Conservation (phyloP, 73 alveolate genomes). For the Tetrahymena elliotti region DNA sequence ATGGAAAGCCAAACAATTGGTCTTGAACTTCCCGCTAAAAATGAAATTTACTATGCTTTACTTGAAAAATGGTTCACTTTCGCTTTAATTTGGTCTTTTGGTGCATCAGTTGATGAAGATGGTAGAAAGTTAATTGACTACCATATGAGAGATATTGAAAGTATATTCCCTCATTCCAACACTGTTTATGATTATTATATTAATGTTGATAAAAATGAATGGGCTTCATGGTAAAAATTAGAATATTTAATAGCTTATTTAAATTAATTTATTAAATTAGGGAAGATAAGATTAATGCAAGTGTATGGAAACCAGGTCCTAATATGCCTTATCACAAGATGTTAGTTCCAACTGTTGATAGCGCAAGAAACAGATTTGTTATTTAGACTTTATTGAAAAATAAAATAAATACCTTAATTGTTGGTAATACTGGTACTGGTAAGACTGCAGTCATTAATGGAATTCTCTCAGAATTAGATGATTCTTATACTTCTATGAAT, state of each 20-base stretch:
- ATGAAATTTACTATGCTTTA: constrained; percentile 27
- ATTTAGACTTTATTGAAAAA: constrained; percentile 7
- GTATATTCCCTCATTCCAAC: constrained; percentile 77
- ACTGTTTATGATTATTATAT: constrained; percentile 91
- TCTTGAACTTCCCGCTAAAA: constrained; percentile 14
- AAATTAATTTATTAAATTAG: background rate
- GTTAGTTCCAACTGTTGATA: constrained; percentile 92
- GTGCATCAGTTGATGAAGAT: constrained; percentile 89
- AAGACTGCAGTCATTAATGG: constrained; percentile 91
- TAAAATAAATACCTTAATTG: constrained; percentile 59
- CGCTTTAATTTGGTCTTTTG: constrained; percentile 88
- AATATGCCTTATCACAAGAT: constrained; percentile 82
- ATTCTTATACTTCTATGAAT: constrained; percentile 60
- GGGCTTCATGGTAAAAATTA: constrained; percentile 88
- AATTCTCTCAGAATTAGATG: constrained; percentile 12
- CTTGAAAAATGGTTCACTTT: constrained; percentile 87
- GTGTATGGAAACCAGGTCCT: constrained; percentile 81
- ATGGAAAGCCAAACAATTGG: constrained; percentile 18
- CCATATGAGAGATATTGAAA: constrained; percentile 76
- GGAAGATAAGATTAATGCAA: constrained; percentile 85
- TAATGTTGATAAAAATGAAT: constrained; percentile 92
- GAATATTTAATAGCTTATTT: too few species aligned
- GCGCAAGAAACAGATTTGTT: constrained; percentile 75
- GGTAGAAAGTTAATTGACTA: constrained; percentile 69
- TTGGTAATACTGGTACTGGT: constrained; percentile 99